Evolutionary conservation across 768 basidiomycete species (phyloP), one percentile per base, ranked within the genome.

Genomic region (Serendipita sp.): DNA sequence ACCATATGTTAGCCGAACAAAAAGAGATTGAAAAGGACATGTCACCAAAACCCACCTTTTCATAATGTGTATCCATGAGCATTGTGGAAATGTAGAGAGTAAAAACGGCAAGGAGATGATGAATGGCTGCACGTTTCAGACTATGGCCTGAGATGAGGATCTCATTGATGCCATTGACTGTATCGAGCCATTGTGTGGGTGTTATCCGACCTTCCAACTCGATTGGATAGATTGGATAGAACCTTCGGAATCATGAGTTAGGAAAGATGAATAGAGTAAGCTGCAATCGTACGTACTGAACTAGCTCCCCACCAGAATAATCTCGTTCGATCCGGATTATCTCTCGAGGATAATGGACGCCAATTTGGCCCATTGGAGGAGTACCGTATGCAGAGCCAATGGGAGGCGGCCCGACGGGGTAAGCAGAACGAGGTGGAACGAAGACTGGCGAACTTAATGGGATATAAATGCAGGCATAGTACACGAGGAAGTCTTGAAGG

Each of bases 141-240:
- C 90, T 89, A 71, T 96, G 83, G 1, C 96, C 96, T 3, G 84
- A 84, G 52, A 92, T 88, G 63, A 99, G 80, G 18, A 85, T 76
- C 69, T 88, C 84, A 74, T 99, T 99, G 74, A 98, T 84, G 27
- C 85, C 79, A 69, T 94, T 93, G 72, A 98, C 86, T 34, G 91
- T 88, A 73, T 90, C 86, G 48, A 88, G 79, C 72, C 94, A 97
- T 69, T 91, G 85, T 2, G 87, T 89, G 27, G 94, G 91, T 8
- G 89, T 88, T 70, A 99, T 83, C 93, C 96, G 80, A 52, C 91
- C 91, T 69, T 97, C 94, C 3, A 99, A 78, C 73, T 99, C 96
- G 45, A 94, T 75, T 1, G 91, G 93, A 73, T 87, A 99, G 67
- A 86, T 83, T 0, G 91, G 81, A 37, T 89, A 80, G 73, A 99